These are phyloP conservation scores for Tylopilus orsonianus DNA, from an alignment of 1,284 basidiomycete genomes.

Conservation along the genomic window DNA sequence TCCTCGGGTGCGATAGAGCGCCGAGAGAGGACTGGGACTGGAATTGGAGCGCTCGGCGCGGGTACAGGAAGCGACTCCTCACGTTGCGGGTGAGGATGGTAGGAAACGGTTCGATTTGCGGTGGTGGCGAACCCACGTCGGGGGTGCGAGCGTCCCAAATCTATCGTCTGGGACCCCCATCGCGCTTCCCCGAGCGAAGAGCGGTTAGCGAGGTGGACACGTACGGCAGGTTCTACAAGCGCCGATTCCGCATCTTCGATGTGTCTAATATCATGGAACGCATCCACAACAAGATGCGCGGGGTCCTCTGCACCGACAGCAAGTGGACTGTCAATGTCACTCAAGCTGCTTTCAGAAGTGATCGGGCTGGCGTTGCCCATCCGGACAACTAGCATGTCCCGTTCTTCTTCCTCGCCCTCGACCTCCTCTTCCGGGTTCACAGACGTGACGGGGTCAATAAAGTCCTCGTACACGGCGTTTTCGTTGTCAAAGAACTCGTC, in stretches of 20 bases:
- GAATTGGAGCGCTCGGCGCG: conserved; percentile 31
- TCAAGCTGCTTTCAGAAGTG: conserved; percentile 39
- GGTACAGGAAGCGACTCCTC: conserved; percentile 16
- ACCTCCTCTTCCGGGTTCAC: conserved; percentile 26
- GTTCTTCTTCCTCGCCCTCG: conserved; percentile 22
- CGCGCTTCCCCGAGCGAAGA: conserved; percentile 4
- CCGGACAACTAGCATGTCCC: conserved; percentile 27
- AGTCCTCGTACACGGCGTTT: conserved; percentile 66
- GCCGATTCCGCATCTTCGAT: conserved; percentile 8
- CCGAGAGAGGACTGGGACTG: conserved; percentile 26
- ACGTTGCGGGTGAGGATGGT: conserved; percentile 4
- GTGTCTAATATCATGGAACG: conserved; percentile 28
- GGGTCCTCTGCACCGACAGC: conserved; percentile 41
- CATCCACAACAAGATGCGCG: conserved; percentile 37
- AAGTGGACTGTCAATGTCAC: conserved; percentile 43
- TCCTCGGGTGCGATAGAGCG: conserved; percentile 26
- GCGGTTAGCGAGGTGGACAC: conserved; percentile 27
- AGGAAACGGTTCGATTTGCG: conserved; percentile 1
- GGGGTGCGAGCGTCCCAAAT: conserved; percentile 1
- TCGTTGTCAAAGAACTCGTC: conserved; percentile 67
- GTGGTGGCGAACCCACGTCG: conserved; percentile 1
- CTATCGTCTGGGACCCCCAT: conserved; percentile 8
- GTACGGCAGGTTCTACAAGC: conserved; percentile 21
- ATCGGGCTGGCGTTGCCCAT: conserved; percentile 29
- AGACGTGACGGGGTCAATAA: conserved; percentile 44